phyloP scores from a whole-genome alignment of 306 rosid genomes.

The Ziziphus jujuba region DNA sequence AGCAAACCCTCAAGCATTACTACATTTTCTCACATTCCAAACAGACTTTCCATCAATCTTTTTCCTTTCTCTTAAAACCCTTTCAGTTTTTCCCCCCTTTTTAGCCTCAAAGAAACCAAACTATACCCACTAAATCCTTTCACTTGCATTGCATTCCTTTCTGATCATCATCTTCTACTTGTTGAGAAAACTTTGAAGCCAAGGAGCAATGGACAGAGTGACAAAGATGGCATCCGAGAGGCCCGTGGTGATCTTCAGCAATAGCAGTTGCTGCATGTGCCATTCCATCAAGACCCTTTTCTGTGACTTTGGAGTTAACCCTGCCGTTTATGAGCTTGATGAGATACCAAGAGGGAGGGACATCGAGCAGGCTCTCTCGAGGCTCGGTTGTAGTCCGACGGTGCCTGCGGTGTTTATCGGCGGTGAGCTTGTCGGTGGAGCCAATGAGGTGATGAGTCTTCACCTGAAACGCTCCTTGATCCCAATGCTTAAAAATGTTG shows the following conservation, averaged over 20 bases:
- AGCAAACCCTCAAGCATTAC: conserved; percentile 29
- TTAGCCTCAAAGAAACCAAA: too few relatives aligned
- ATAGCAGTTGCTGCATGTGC: conserved; percentile 82
- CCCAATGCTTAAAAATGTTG: conserved; percentile 87
- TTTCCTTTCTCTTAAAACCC: too few relatives aligned
- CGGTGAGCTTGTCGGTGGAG: conserved; percentile 80
- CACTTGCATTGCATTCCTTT: too few relatives aligned
- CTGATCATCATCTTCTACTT: too few relatives aligned
- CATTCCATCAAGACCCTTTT: conserved; percentile 82
- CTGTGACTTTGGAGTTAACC: conserved; percentile 84
- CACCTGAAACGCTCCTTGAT: conserved; percentile 78
- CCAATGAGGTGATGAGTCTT: conserved; percentile 90
- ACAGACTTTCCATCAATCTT: neutral
- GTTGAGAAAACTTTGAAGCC: neutral
- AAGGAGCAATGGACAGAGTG: conserved; percentile 60
- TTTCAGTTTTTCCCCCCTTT: neutral
- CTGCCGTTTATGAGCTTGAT: conserved; percentile 77
- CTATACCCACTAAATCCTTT: too few relatives aligned
- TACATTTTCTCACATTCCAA: neutral
- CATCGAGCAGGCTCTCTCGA: conserved; percentile 76
- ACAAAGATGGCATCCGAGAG: conserved; percentile 77
- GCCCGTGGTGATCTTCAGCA: conserved; percentile 96
- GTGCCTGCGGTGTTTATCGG: conserved; percentile 90
- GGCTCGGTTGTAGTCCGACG: conserved; percentile 65
- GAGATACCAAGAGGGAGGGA: conserved; percentile 85